phyloP scores from a whole-genome alignment of 208 protist genomes.

The Leishmania braziliensis region DNA sequence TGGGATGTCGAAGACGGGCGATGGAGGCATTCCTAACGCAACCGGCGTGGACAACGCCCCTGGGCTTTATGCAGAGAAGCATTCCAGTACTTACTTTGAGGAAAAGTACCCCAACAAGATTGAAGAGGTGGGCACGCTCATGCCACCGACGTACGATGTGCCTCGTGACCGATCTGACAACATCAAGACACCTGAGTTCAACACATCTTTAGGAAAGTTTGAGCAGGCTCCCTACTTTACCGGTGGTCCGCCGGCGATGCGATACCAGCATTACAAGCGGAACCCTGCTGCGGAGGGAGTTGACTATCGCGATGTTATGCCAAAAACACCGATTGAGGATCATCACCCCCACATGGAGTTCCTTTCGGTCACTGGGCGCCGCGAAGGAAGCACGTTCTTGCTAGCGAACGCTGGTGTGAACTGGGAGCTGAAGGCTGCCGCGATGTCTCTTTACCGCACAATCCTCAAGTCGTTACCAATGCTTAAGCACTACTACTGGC shows the following conservation, averaged over 20 bases:
- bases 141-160: constrained; percentile 35
- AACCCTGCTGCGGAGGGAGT: constrained; percentile 62
- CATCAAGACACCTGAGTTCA: constrained; percentile 74
- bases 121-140: constrained; percentile 42
- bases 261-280: constrained; percentile 79
- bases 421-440: constrained; percentile 75
- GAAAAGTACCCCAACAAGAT: constrained; percentile 51
- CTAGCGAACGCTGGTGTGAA: constrained; percentile 64
- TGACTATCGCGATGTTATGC: constrained; percentile 62
- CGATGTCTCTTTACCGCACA: constrained; percentile 80
- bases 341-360: constrained; percentile 87
- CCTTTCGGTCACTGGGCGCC: constrained; percentile 69
- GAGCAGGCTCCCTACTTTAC: constrained; percentile 82
- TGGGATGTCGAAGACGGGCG: constrained; percentile 1
- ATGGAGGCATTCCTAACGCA: constrained; percentile 35
- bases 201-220: constrained; percentile 84
- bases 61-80: constrained; percentile 57
- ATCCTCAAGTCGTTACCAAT: constrained; percentile 82
- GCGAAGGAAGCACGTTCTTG: constrained; percentile 73
- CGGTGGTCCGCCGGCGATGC: constrained; percentile 76
- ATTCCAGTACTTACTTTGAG: constrained; percentile 66
- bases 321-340: constrained; percentile 61
- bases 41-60: constrained; percentile 66
- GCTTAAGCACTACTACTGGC: constrained; percentile 91
- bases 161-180: constrained; percentile 71